These are phyloP conservation scores for Abrus precatorius DNA, from an alignment of 306 rosid species.

Conservation along the genomic window DNA sequence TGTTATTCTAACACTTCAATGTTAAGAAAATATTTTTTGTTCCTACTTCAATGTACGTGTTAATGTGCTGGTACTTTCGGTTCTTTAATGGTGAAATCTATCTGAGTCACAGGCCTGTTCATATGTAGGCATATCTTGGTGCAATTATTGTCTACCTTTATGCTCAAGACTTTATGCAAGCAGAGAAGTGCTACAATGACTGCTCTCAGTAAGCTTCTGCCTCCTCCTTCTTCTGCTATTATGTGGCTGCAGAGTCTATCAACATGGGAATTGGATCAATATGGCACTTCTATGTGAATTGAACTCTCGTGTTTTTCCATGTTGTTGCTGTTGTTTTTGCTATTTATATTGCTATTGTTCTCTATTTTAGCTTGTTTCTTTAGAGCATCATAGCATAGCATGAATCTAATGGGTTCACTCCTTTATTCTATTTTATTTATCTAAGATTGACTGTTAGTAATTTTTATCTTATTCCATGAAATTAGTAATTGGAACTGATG, in stretches of 20 bases:
- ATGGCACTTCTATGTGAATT: not conserved
- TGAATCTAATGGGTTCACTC: not conserved
- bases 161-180: slow-evolving; percentile 73
- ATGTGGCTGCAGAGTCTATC: slow-evolving; percentile 4
- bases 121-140: slow-evolving; percentile 80
- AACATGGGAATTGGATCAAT: not conserved
- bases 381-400: not conserved
- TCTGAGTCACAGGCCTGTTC: slow-evolving; percentile 10
- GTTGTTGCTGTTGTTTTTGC: not conserved
- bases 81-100: no score
- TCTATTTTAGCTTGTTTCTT: not conserved
- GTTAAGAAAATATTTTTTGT: no score
- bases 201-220: slow-evolving; percentile 74
- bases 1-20: not conserved
- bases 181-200: slow-evolving; percentile 85
- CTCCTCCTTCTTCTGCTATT: slow-evolving; percentile 36
- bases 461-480: not conserved
- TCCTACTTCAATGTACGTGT: no score
- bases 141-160: slow-evolving; percentile 76
- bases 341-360: not conserved
- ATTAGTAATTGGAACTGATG: not conserved
- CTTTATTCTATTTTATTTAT: not conserved
- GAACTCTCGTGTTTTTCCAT: not conserved
- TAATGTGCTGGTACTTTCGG: no score
- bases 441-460: not conserved